These are phyloP conservation scores for Aegle marmelos DNA, from an alignment of 345 rosid genomes.

Conservation along the genomic window DNA sequence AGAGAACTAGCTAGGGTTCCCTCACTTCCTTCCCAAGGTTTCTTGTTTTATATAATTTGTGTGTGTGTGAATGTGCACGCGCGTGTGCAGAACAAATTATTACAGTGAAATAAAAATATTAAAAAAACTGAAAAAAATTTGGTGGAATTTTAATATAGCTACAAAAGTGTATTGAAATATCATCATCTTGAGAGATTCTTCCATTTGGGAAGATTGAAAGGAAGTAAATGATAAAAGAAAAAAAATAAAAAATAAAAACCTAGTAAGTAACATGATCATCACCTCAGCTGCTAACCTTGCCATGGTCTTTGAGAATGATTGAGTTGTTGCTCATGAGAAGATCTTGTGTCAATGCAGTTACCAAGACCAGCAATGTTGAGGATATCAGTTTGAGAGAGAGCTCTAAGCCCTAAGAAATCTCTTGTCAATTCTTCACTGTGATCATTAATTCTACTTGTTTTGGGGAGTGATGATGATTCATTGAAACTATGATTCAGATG, in stretches of 20 bases:
- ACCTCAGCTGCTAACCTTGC: constrained; percentile 48
- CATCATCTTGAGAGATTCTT: constrained; percentile 21
- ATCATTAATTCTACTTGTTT: constrained; percentile 15
- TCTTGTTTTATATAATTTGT: background rate
- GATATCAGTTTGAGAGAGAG: constrained; percentile 71
- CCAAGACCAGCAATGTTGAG: constrained; percentile 65
- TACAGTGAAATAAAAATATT: background rate
- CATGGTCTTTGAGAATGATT: constrained; percentile 50
- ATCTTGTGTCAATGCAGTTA: constrained; percentile 40
- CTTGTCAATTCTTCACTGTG: constrained; percentile 64
- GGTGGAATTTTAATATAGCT: background rate
- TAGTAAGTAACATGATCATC: background rate
- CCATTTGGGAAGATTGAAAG: constrained; percentile 41
- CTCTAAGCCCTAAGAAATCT: constrained; percentile 81
- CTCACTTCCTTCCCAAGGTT: background rate
- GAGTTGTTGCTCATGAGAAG: constrained; percentile 35
- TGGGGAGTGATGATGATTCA: constrained; percentile 12
- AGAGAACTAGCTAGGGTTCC: background rate
- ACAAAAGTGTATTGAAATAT: constrained; percentile 13
- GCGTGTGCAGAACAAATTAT: no score
- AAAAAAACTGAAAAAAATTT: background rate
- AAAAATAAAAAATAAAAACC: background rate
- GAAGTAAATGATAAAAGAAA: constrained; percentile 5
- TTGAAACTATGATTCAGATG: constrained; percentile 7
- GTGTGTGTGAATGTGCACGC: background rate